Base-by-base conservation (phyloP, 306 rosid genomes). In the Vigna nakashimae region DNA sequence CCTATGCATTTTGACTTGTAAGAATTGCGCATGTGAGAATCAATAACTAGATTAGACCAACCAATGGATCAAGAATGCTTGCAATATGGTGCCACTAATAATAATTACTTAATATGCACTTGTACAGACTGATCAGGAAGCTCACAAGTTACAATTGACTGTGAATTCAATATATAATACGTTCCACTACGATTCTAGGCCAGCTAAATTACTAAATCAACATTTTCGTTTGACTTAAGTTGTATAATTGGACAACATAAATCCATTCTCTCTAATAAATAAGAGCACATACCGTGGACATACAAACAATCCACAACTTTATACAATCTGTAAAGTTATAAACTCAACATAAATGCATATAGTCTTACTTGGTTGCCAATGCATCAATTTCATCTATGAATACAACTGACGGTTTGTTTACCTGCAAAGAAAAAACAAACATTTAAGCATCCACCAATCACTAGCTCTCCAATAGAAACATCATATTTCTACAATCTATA, bases 351-450 rank as follows among this genome's bases (percentile, higher is more conserved):
- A 34, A 74, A 36, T 76, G 53, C 86, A 62, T 82, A 91, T 49
- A 43, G 66, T 24, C 82, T 26, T 83, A 83, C 99, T 95, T 90
- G 10, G 98, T 91, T 69, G 99, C 98, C 96, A 95, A 81, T 43
- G 99, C 99, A 82, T 95, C 98, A 66, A 95, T 95, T 84, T 95
- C 99, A 76, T 95, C 99, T 36, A 95, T 88, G 90, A 95, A 95
- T 77, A 95, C 92, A 76, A 95, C 98, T 2, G 99, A 92, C 69
- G 99, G 99, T 78, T 85, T 95, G 89, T 95, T 95, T 76, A 95
- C 97, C 99, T 95, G 98, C 88, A 89, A 64, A 81, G 59, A 72
- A 69, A 26, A 82, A 77, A 80, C 56, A 68, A 63, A 50, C 65
- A 77, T 24, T 16, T 62, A 68, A 68, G 51, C 36, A 76, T 73